Evolutionary conservation across 2,329 filamentous ascomycete species (phyloP), one percentile per base, ranked within the genome.

Genomic region (Neonectria hederae): DNA sequence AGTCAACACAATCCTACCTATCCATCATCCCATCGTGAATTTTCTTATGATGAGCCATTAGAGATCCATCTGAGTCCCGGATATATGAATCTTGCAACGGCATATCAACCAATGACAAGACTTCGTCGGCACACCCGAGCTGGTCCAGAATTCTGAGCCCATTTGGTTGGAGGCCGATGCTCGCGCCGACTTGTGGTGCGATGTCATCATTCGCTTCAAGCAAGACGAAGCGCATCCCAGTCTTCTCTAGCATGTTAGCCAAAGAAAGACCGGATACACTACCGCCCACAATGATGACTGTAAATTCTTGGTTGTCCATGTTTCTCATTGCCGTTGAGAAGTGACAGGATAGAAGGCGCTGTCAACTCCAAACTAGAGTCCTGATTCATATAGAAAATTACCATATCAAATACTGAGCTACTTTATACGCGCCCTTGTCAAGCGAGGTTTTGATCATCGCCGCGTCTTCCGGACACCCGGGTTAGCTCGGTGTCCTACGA

Each of bases 111-210:
- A 46, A 8, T 24, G 43, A 14, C 13, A 46, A 8, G 13, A 46
- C 11, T 17, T 62, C 19, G 17, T 57, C 54, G n/a, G 77, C 76
- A 77, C 6, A 74, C 65, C 3, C 69, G 67, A 1, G 68, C 69
- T 87, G 85, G 53, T 86, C 84, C 1, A 86, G 69, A 8, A 87
- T 81, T 0, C 80, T 76, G 9, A 73, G 63, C 2, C 82, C 82
- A 52, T 83, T 76, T 0, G 84, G 77, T 1, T 78, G 63, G 0
- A 86, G 66, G 1, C 77, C 83, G 40, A 87, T 83, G 11, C 78
- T 81, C 0, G 83, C 83, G 1, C 85, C 85, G 0, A 82, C 74
- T 40, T 80, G 74, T 0, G 84, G 83, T 1, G 79, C 79, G 22
- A 86, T 79, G 0, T 77, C 72, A 0, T 63, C 46, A 52, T 82